A percentile compares a stretch with the other conserved stretches of the same genome.
Evolutionary conservation across 1,284 basidiomycete species (phyloP).

Genomic region (Sporisorium sorghi): DNA sequence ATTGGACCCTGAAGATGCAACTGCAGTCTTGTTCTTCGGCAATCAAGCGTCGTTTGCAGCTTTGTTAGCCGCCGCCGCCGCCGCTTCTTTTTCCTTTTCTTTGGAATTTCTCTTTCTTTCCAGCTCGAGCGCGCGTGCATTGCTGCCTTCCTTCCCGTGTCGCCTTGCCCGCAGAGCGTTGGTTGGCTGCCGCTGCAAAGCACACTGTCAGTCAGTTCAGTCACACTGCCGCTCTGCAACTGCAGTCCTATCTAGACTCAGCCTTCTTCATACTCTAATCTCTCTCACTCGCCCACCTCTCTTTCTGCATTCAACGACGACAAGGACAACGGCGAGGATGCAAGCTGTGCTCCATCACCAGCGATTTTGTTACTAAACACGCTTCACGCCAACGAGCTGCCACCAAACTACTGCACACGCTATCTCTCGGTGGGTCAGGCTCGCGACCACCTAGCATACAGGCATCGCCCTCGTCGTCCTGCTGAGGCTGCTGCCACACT

Average conservation of each 20-base stretch:
- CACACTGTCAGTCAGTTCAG: too few species aligned
- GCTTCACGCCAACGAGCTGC: neutral
- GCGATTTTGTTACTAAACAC: neutral
- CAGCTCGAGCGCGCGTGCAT: neutral
- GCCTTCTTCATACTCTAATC: too few species aligned
- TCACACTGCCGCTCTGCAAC: too few species aligned
- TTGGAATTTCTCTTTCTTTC: neutral
- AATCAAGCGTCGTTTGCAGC: too few species aligned
- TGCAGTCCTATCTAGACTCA: too few species aligned
- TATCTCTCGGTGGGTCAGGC: neutral
- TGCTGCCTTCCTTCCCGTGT: neutral
- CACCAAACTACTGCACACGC: neutral
- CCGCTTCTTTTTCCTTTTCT: too few species aligned
- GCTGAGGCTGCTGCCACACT: neutral
- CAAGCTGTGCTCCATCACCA: neutral
- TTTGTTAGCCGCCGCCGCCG: too few species aligned
- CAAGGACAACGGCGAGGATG: neutral
- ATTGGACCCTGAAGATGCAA: too few species aligned
- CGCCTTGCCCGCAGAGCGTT: neutral
- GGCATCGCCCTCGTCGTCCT: neutral
- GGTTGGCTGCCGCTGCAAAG: too few species aligned
- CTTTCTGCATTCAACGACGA: too few species aligned
- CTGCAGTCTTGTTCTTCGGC: neutral
- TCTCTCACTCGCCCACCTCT: too few species aligned
- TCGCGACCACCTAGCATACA: too few species aligned